These are phyloP conservation scores for Xerocomus brunneocitrinus DNA, from an alignment of 768 basidiomycete species.

Conservation along the genomic window DNA sequence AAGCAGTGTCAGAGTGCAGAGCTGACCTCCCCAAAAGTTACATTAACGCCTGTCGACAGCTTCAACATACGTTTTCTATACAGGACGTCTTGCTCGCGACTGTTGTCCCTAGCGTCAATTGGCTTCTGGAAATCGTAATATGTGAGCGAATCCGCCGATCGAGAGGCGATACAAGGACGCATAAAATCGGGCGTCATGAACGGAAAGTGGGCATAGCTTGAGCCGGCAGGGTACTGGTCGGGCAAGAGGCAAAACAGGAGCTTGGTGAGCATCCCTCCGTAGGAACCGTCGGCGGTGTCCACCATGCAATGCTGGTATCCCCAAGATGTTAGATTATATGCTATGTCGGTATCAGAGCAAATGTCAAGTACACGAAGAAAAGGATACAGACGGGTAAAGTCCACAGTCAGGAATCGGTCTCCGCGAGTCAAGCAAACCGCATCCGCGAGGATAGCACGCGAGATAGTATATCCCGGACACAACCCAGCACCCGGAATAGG, in stretches of 20 bases:
- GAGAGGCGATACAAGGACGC: constrained; percentile 41
- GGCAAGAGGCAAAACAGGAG: constrained; percentile 72
- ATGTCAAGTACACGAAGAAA: background rate
- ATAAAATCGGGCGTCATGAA: constrained; percentile 56
- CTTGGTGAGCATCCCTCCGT: constrained; percentile 70
- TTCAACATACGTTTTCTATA: constrained; percentile 17
- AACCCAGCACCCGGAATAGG: constrained; percentile 67
- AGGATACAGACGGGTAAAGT: constrained; percentile 61
- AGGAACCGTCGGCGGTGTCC: constrained; percentile 62
- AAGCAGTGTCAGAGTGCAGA: background rate
- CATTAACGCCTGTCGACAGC: constrained; percentile 11
- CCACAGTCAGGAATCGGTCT: constrained; percentile 73
- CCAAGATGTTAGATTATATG: constrained; percentile 74
- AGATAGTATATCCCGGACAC: constrained; percentile 81
- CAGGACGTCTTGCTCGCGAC: background rate
- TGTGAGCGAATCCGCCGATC: constrained; percentile 26
- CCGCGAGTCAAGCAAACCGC: constrained; percentile 73
- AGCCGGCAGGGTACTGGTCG: constrained; percentile 58
- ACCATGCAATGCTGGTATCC: constrained; percentile 69
- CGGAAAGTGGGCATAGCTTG: constrained; percentile 76
- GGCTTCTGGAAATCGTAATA: constrained; percentile 65
- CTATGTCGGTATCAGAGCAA: constrained; percentile 32
- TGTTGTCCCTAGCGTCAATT: background rate
- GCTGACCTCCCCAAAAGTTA: constrained; percentile 10
- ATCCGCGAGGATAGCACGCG: constrained; percentile 78